phyloP scores from a whole-genome alignment of 192 early-diverging fungal genomes.

The Gryganskiella cystojenkinii region DNA sequence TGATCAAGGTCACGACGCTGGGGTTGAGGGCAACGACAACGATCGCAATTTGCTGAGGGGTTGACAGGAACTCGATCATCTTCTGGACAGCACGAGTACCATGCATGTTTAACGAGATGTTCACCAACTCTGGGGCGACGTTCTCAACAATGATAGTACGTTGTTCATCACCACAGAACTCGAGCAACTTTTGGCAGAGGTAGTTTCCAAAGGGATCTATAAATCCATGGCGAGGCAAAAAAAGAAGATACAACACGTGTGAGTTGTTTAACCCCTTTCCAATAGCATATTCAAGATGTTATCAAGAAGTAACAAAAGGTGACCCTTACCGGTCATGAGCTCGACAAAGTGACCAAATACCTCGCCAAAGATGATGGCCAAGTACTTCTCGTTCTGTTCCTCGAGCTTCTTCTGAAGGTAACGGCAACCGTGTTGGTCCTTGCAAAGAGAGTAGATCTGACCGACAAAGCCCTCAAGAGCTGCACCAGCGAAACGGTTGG shows the following conservation, averaged over 20 bases:
- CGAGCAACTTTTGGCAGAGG: slow-evolving; percentile 90
- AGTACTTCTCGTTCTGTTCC: slow-evolving; percentile 70
- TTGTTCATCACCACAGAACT: slow-evolving; percentile 82
- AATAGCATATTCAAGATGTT: too few species aligned
- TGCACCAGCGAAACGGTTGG: slow-evolving; percentile 75
- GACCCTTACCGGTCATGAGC: slow-evolving; percentile 85
- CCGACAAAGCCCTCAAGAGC: slow-evolving; percentile 76
- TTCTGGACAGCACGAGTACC: slow-evolving; percentile 94
- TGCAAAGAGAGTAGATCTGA: slow-evolving; percentile 81
- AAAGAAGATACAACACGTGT: too few species aligned
- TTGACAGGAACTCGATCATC: slow-evolving; percentile 84
- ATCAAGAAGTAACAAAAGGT: too few species aligned
- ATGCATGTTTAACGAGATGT: slow-evolving; percentile 90
- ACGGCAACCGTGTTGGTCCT: slow-evolving; percentile 91
- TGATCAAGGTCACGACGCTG: slow-evolving; percentile 84
- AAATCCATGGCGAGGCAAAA: neutral
- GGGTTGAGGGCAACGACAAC: slow-evolving; percentile 74
- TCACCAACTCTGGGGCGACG: slow-evolving; percentile 79
- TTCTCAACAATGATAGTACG: slow-evolving; percentile 76
- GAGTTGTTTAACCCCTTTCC: too few species aligned
- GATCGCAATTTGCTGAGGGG: slow-evolving; percentile 72
- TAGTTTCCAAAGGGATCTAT: slow-evolving; percentile 94
- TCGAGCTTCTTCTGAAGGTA: slow-evolving; percentile 90
- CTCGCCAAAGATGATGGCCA: slow-evolving; percentile 81
- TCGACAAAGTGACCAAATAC: slow-evolving; percentile 78